These are phyloP conservation scores for Nymphaea thermarum DNA, from an alignment of 164 flowering plant species.

Conservation along the genomic window DNA sequence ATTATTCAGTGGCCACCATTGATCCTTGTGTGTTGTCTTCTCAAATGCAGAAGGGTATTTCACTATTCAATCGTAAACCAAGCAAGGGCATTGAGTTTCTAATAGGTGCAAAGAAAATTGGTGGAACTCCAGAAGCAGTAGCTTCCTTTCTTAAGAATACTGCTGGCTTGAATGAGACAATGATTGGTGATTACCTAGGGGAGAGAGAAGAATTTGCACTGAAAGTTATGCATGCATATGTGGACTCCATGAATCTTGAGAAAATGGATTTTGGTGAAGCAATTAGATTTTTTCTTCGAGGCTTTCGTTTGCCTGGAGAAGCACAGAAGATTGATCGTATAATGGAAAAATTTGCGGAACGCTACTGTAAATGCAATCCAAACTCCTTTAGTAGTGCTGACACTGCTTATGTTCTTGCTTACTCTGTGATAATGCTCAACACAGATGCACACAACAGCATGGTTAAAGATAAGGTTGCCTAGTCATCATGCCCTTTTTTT, in stretches of 20 bases:
- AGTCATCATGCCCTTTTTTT: constrained; percentile 1
- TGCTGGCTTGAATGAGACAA: constrained; percentile 61
- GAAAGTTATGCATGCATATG: constrained; percentile 99
- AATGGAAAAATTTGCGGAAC: constrained; percentile 99
- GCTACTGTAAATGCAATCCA: constrained; percentile 97
- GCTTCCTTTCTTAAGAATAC: constrained; percentile 69
- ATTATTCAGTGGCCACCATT: too few species aligned
- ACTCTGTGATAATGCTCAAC: constrained; percentile 97
- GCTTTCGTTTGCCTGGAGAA: constrained; percentile 97
- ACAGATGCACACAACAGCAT: constrained; percentile 96
- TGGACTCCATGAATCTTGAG: constrained; percentile 82
- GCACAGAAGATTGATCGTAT: constrained; percentile 99
- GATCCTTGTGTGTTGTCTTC: neutral
- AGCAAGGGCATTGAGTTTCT: constrained; percentile 93
- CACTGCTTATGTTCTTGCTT: constrained; percentile 99
- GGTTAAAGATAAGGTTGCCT: constrained; percentile 95
- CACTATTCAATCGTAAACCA: constrained; percentile 88
- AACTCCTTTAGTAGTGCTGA: constrained; percentile 85
- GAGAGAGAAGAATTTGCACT: constrained; percentile 89
- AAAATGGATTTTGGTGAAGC: constrained; percentile 89
- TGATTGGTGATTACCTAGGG: constrained; percentile 97
- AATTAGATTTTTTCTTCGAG: constrained; percentile 80
- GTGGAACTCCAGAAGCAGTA: constrained; percentile 77
- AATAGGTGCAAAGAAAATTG: constrained; percentile 65
- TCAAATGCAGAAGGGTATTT: constrained; percentile 85